These are phyloP conservation scores for Centella asiatica DNA, from an alignment of 129 eudicot genomes.

Conservation along the genomic window DNA sequence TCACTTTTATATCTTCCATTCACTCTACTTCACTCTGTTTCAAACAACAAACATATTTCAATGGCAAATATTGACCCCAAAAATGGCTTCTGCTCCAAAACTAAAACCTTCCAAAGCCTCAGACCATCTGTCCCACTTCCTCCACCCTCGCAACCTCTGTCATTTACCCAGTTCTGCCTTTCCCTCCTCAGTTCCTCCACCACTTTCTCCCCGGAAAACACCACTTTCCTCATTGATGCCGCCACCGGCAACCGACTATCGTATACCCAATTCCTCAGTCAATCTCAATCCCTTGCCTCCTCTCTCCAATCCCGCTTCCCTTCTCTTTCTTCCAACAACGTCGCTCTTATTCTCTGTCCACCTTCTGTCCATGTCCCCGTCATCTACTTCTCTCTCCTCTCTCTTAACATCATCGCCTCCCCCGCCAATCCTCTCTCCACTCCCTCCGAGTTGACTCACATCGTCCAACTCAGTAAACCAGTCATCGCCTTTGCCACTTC, in stretches of 20 bases:
- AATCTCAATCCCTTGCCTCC: conserved; percentile 41
- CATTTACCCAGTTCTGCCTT: conserved; percentile 37
- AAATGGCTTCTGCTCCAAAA: conserved; percentile 45
- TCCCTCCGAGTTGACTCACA: conserved; percentile 54
- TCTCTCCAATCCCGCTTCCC: conserved; percentile 32
- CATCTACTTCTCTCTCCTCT: conserved; percentile 67
- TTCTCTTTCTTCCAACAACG: conserved; percentile 21
- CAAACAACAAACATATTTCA: background rate
- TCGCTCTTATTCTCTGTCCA: conserved; percentile 58
- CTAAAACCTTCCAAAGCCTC: conserved; percentile 51
- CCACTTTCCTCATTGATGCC: conserved; percentile 62
- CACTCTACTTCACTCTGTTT: too few species aligned
- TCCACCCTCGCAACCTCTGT: conserved; percentile 47
- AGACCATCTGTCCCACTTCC: conserved; percentile 60
- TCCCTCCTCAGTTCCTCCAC: conserved; percentile 48
- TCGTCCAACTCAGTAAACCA: conserved; percentile 43
- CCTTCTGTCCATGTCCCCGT: conserved; percentile 59
- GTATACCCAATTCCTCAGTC: conserved; percentile 61
- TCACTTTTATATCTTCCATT: too few species aligned
- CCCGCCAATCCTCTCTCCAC: conserved; percentile 83
- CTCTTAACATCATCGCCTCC: conserved; percentile 57
- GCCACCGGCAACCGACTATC: conserved; percentile 47
- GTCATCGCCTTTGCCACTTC: conserved; percentile 48
- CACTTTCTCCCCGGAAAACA: conserved; percentile 24
- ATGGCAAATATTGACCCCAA: conserved; percentile 23